phyloP scores from a whole-genome alignment of 345 rosid genomes.

The Gossypioides kirkii region DNA sequence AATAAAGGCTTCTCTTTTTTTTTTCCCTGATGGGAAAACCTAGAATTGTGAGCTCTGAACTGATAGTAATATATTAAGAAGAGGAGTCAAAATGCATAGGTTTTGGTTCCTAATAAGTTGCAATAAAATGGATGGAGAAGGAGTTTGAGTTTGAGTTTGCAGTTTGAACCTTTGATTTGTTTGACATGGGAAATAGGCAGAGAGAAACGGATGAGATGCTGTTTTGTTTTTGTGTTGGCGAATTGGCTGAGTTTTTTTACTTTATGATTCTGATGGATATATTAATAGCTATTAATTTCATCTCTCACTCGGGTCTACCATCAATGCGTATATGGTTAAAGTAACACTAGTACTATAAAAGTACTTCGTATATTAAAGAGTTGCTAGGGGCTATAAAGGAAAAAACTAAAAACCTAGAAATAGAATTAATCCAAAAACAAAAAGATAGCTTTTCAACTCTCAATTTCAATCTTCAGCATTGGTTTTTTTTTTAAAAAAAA shows the following conservation, averaged over 20 bases:
- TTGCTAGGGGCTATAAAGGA: background rate
- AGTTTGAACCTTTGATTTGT: background rate
- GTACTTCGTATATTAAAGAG: background rate
- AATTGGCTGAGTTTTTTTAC: slow-evolving; percentile 7
- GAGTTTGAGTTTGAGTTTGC: slow-evolving; percentile 8
- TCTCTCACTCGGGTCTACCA: background rate
- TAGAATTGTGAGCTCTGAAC: slow-evolving; percentile 17
- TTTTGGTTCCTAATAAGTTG: slow-evolving; percentile 8
- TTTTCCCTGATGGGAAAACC: background rate
- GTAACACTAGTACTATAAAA: background rate
- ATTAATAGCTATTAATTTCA: background rate
- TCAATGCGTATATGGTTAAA: background rate
- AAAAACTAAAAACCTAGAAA: background rate
- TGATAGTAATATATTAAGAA: background rate
- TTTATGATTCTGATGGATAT: background rate
- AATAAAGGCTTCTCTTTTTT: background rate
- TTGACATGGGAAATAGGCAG: slow-evolving; percentile 2
- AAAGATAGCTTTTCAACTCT: too few species aligned
- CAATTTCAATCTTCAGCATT: too few species aligned
- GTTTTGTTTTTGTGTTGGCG: slow-evolving; percentile 14
- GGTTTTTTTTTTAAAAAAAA: fast-evolving
- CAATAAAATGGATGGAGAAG: slow-evolving; percentile 8
- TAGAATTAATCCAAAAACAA: too few species aligned
- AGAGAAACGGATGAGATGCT: background rate
- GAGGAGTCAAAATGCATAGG: slow-evolving; percentile 15